These are phyloP conservation scores for Tulasnella calospora DNA, from an alignment of 768 basidiomycete genomes.

Conservation along the genomic window DNA sequence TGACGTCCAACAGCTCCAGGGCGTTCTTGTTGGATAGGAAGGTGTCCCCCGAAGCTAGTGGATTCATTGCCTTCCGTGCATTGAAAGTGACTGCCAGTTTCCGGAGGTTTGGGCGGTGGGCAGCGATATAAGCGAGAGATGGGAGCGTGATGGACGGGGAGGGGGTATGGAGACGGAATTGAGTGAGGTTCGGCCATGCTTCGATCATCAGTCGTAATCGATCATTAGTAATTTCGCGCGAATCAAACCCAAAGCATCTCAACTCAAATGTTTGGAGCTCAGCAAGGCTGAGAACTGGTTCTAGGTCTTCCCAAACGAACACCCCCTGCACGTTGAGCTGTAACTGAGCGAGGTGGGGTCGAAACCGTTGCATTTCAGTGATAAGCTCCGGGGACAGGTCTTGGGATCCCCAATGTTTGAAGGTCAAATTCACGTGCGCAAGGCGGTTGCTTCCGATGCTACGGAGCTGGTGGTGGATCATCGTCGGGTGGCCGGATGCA, in stretches of 20 bases:
- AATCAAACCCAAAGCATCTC: not conserved
- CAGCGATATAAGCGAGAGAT: not conserved
- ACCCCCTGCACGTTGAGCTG: not conserved
- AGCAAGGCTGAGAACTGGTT: not conserved
- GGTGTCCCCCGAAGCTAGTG: not conserved
- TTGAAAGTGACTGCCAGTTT: not conserved
- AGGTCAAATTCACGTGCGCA: not conserved
- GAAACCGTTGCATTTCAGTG: not conserved
- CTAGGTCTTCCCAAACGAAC: not conserved
- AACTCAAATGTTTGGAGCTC: not conserved
- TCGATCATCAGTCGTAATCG: not conserved
- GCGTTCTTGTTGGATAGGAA: not conserved
- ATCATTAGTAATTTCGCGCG: not conserved
- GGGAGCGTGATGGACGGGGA: not conserved
- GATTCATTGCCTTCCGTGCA: not conserved
- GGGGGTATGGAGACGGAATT: not conserved
- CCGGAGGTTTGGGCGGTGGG: not conserved
- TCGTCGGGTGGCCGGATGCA: not conserved
- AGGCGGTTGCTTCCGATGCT: not conserved
- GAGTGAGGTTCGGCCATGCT: not conserved
- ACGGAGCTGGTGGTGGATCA: not conserved
- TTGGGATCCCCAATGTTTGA: not conserved
- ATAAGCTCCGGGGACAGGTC: not conserved
- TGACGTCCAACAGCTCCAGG: not conserved
- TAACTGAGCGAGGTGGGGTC: not conserved